Percentiles rank a stretch among this genome's conserved stretches.
These are phyloP conservation scores for Lentinula sp. DNA, from an alignment of 768 basidiomycete genomes.

Conservation along the genomic window DNA sequence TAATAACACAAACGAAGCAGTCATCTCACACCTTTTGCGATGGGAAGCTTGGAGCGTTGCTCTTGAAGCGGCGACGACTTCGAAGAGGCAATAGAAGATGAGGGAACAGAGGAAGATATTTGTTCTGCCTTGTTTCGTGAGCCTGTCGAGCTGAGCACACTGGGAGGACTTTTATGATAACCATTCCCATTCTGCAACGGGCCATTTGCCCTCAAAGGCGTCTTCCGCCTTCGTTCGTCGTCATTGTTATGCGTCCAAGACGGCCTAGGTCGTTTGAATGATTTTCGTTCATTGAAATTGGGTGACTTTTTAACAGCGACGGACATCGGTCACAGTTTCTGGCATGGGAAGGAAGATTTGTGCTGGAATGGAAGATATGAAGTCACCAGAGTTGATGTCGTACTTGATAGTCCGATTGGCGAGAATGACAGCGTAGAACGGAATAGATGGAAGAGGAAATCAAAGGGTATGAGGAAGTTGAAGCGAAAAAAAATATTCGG, in stretches of 20 bases:
- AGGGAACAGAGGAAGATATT: background rate
- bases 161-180: slow-evolving; percentile 13
- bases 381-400: background rate
- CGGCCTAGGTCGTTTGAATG: slow-evolving; percentile 18
- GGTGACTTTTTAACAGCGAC: slow-evolving; percentile 1
- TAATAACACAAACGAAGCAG: background rate
- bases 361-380: background rate
- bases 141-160: slow-evolving; percentile 25
- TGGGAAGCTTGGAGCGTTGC: slow-evolving; percentile 69
- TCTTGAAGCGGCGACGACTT: slow-evolving; percentile 41
- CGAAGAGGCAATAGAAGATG: slow-evolving; percentile 3
- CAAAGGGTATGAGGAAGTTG: background rate
- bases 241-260: slow-evolving; percentile 36
- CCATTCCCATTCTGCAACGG: slow-evolving; percentile 23
- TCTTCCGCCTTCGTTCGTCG: slow-evolving; percentile 23
- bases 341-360: background rate
- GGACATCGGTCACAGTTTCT: background rate
- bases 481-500: no score
- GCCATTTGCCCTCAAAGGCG: slow-evolving; percentile 22
- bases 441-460: background rate
- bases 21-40: slow-evolving; percentile 57
- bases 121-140: slow-evolving; percentile 15
- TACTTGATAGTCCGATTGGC: background rate
- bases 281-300: slow-evolving; percentile 9
- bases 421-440: background rate